Evolutionary conservation across 2,329 filamentous ascomycete species (phyloP).

Genomic region (Neurospora sp.): DNA sequence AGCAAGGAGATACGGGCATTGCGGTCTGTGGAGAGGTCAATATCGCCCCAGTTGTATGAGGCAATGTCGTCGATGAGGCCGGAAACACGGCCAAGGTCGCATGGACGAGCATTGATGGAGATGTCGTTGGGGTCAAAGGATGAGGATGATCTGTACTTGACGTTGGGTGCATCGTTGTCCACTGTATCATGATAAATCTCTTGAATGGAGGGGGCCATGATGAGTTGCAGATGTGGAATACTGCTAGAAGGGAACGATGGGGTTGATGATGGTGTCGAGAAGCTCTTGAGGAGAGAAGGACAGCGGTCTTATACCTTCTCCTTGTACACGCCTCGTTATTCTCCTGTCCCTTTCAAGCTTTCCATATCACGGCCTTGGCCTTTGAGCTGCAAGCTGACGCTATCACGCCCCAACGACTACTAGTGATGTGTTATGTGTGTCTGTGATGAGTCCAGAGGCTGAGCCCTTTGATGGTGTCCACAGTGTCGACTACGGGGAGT

Average conservation of each 20-base stretch:
- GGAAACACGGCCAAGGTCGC: not conserved
- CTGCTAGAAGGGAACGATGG: not conserved
- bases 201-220: not conserved
- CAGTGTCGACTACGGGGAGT: not conserved
- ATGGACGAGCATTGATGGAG: not conserved
- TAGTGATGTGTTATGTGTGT: not conserved
- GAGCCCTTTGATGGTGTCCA: not conserved
- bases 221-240: not conserved
- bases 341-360: not conserved
- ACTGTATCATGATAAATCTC: not conserved
- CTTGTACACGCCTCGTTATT: not conserved
- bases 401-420: not conserved
- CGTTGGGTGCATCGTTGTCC: not conserved
- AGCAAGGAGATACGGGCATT: slow-evolving; percentile 22
- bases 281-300: not conserved
- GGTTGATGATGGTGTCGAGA: not conserved
- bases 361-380: not conserved
- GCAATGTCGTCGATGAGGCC: not conserved
- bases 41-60: slow-evolving; percentile 4
- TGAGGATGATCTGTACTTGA: not conserved
- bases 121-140: not conserved
- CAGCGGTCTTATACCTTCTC: not conserved
- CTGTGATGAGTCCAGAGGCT: not conserved
- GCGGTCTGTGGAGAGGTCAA: slow-evolving; percentile 6
- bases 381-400: not conserved